These are phyloP conservation scores for Leccinum fuscescens DNA, from an alignment of 1,284 basidiomycete species.

Conservation along the genomic window DNA sequence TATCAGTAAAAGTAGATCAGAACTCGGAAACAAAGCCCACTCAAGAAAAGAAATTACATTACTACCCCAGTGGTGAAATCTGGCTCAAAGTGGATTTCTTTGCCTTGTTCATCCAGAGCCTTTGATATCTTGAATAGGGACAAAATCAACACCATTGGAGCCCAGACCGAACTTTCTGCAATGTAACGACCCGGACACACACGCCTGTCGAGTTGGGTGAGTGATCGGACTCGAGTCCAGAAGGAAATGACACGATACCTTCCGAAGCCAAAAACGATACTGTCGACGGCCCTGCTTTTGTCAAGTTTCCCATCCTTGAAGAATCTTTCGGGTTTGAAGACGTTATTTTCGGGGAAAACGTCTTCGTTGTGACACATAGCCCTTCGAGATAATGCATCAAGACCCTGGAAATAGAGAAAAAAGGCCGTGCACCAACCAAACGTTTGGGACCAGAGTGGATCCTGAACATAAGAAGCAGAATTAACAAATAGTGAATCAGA, in stretches of 20 bases:
- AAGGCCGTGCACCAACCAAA: conserved; percentile 36
- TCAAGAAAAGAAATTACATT: neutral
- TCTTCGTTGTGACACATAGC: conserved; percentile 41
- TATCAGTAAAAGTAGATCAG: conserved; percentile 3
- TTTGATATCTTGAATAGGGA: conserved; percentile 22
- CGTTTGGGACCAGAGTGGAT: conserved; percentile 42
- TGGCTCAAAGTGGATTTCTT: conserved; percentile 18
- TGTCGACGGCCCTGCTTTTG: conserved; percentile 35
- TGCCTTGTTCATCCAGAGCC: conserved; percentile 13
- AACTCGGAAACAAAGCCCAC: neutral
- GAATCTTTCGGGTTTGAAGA: conserved; percentile 45
- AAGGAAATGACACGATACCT: conserved; percentile 18
- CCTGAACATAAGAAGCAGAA: conserved; percentile 10
- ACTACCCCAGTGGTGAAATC: conserved; percentile 18
- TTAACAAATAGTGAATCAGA: neutral
- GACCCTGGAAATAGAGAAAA: neutral
- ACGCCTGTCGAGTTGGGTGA: conserved; percentile 7
- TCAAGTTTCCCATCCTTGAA: conserved; percentile 21
- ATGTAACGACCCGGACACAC: conserved; percentile 29
- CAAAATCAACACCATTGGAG: conserved; percentile 23
- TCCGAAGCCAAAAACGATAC: conserved; percentile 45
- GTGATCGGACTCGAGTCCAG: neutral
- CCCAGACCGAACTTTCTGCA: conserved; percentile 29
- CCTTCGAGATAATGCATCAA: conserved; percentile 28
- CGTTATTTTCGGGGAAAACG: conserved; percentile 39